Evolutionary conservation across 164 flowering plant genomes (phyloP).

Genomic region (Dillenia turbinata): DNA sequence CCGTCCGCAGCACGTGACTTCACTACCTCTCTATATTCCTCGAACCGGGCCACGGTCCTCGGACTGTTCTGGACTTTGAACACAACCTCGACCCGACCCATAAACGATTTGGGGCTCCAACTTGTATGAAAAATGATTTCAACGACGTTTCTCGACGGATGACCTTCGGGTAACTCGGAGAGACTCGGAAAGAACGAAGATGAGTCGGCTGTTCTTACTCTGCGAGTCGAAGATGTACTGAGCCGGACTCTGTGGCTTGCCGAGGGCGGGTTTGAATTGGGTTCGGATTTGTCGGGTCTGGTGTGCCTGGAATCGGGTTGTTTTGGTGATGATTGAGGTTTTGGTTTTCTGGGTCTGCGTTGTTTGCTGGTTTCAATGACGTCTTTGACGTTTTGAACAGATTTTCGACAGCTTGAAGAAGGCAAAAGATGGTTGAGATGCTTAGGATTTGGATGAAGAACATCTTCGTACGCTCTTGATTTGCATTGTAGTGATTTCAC

Average conservation of each 20-base stretch:
- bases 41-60: slow-evolving; percentile 67
- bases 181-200: slow-evolving; percentile 45
- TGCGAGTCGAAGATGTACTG: slow-evolving; percentile 10
- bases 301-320: slow-evolving; percentile 11
- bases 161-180: slow-evolving; percentile 71
- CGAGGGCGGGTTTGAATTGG: slow-evolving; percentile 3
- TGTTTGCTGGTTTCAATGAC: slow-evolving; percentile 43
- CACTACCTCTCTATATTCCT: slow-evolving; percentile 78
- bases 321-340: slow-evolving; percentile 11
- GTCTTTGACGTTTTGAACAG: slow-evolving; percentile 56
- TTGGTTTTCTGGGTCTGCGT: slow-evolving; percentile 24
- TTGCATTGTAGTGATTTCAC: slow-evolving; percentile 87
- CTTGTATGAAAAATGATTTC: slow-evolving; percentile 91
- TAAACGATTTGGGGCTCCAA: slow-evolving; percentile 59
- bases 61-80: slow-evolving; percentile 74
- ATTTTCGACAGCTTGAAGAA: slow-evolving; percentile 57
- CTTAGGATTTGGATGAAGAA: slow-evolving; percentile 38
- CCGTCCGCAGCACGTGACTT: slow-evolving; percentile 35
- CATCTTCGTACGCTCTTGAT: slow-evolving; percentile 73
- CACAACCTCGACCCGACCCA: slow-evolving; percentile 78
- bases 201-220: slow-evolving; percentile 23
- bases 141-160: slow-evolving; percentile 90
- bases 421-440: slow-evolving; percentile 24
- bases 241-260: slow-evolving; percentile 10
- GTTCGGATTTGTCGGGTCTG: slow-evolving; percentile 12